Evolutionary conservation across 2,329 filamentous ascomycete genomes (phyloP).

Genomic region (Leptographium procerum): DNA sequence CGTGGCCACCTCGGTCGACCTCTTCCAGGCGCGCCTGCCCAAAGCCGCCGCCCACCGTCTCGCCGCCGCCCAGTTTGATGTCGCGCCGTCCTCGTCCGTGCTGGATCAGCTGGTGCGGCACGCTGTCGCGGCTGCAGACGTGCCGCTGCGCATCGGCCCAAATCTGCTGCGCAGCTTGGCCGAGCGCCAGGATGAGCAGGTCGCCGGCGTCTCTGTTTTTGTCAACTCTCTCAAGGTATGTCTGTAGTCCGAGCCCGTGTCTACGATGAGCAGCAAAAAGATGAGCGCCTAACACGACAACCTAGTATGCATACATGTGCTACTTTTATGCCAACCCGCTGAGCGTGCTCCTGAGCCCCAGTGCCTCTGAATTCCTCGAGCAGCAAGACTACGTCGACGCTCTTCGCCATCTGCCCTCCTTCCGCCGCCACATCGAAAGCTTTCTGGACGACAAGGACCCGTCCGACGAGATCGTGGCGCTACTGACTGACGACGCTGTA

Average conservation of each 20-base stretch:
- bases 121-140: conserved; percentile 47
- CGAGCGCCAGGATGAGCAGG: conserved; percentile 64
- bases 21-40: conserved; percentile 63
- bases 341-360: conserved; percentile 46
- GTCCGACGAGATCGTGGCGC: conserved; percentile 30
- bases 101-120: conserved; percentile 61
- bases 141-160: conserved; percentile 52
- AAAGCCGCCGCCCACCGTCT: conserved; percentile 57
- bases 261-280: too few species aligned
- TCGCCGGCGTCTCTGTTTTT: conserved; percentile 64
- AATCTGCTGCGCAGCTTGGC: conserved; percentile 51
- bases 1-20: conserved; percentile 69
- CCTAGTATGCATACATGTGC: conserved; percentile 74
- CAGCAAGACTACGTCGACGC: conserved; percentile 54
- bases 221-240: conserved; percentile 55
- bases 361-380: conserved; percentile 11
- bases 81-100: conserved; percentile 59
- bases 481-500: neutral
- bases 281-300: neutral
- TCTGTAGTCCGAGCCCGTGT: too few species aligned
- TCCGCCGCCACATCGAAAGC: conserved; percentile 42
- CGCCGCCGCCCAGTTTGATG: conserved; percentile 63
- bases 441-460: conserved; percentile 30
- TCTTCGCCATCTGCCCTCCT: conserved; percentile 57
- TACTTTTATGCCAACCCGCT: conserved; percentile 73